Evolutionary conservation across 2,329 filamentous ascomycete genomes (phyloP), one percentile per base, ranked within the genome.

Genomic region (Aureobasidium musti): DNA sequence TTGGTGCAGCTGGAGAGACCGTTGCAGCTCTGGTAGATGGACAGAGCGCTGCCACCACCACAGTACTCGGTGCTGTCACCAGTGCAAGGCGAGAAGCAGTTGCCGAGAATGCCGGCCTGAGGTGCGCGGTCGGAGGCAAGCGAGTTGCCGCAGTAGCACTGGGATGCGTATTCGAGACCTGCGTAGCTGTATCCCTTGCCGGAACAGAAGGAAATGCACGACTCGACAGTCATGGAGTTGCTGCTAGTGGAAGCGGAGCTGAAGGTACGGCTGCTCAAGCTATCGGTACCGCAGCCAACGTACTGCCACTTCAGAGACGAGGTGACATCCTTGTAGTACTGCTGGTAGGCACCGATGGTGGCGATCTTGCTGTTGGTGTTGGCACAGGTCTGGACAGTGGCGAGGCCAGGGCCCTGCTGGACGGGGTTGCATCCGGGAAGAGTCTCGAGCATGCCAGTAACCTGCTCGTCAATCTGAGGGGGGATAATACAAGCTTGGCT

Each of bases 51-150:
- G 13, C 72, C 72, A 13, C 79, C 79, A 63, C 79, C 79, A 67
- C 79, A 81, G 28, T 77, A 70, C 69, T 79, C 69, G 28, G 54
- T 69, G 14, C 67, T 63, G 69, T 86, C 77, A 23, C 85, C 86
- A 13, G 77, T 79, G 75, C 86, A 88, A 45, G 81, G 74, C 72
- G 82, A 80, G 68, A 79, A 77, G 74, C 86, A 88, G 69, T 82
- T 82, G 45, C 83, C 84, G 39, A 87, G 77, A 33, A 86, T 79
- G 45, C 82, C 81, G 52, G 74, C 70, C n/a, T 75, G 72, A 0
- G 80, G 81, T 21, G 75, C 72, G 39, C 76, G 72, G 43, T 74
- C 73, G 0, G 67, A 65, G 5, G 73, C 52, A 26, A 77, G 65
- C 3, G 68, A 65, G 59, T 76, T 74, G 50, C 69, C 72, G 21